Conservation (phyloP, 2,329 filamentous ascomycete genomes). For the Paecilomyces sp. region DNA sequence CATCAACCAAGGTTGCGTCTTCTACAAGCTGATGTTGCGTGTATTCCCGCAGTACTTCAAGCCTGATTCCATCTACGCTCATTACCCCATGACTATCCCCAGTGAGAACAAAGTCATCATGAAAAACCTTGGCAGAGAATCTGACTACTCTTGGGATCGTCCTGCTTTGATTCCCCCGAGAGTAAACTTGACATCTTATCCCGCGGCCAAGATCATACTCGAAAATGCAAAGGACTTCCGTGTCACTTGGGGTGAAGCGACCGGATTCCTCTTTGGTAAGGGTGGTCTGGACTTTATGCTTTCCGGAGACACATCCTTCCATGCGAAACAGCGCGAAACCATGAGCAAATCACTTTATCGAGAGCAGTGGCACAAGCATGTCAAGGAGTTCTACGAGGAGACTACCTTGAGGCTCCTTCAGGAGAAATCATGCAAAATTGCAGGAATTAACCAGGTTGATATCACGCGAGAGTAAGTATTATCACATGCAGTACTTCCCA, state of each 20-base stretch:
- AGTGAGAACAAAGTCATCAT: conserved; percentile 66
- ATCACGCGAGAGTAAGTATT: conserved; percentile 51
- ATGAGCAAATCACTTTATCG: conserved; percentile 54
- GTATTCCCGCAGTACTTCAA: conserved; percentile 77
- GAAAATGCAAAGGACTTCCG: conserved; percentile 56
- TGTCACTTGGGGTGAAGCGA: conserved; percentile 56
- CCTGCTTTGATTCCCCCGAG: conserved; percentile 47
- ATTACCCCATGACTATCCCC: conserved; percentile 66
- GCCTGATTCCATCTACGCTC: conserved; percentile 70
- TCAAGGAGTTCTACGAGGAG: conserved; percentile 61
- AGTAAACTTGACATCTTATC: conserved; percentile 55
- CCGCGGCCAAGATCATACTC: conserved; percentile 55
- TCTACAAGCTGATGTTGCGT: conserved; percentile 75
- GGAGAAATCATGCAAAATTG: conserved; percentile 59
- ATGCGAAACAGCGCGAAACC: conserved; percentile 45
- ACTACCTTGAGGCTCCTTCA: conserved; percentile 56
- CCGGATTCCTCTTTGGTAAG: conserved; percentile 57
- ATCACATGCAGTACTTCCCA: neutral
- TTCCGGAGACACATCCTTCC: conserved; percentile 43
- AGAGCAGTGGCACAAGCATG: conserved; percentile 53
- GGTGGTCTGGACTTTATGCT: conserved; percentile 52
- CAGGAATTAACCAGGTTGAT: conserved; percentile 59
- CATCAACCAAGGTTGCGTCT: conserved; percentile 73
- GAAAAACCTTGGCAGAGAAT: conserved; percentile 57
- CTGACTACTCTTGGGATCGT: conserved; percentile 62